A percentile compares a stretch with the other conserved stretches of the same genome.
Evolutionary conservation across 1,284 basidiomycete species (phyloP).

Genomic region (Crepidotus sp.): DNA sequence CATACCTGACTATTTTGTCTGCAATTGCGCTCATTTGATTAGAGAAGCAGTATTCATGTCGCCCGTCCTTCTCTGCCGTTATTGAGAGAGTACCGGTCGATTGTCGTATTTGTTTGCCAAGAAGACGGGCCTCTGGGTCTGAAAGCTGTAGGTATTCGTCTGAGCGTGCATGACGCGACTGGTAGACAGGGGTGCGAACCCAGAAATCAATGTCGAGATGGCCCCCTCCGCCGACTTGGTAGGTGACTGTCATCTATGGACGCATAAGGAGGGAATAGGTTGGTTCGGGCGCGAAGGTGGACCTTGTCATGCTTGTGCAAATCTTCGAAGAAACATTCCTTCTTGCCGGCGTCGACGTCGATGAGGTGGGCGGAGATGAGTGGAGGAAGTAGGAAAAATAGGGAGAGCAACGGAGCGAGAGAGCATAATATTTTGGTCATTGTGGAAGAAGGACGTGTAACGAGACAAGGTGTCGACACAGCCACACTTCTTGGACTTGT

Average conservation of each 20-base stretch:
- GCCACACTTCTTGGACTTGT: slow-evolving; percentile 18
- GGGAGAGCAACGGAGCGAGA: slow-evolving; percentile 30
- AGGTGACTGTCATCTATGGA: slow-evolving; percentile 93
- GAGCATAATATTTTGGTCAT: slow-evolving; percentile 34
- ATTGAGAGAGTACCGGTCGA: slow-evolving; percentile 87
- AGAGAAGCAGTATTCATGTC: slow-evolving; percentile 95
- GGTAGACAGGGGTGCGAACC: slow-evolving; percentile 38
- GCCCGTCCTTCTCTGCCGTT: slow-evolving; percentile 79
- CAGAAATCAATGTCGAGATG: slow-evolving; percentile 96
- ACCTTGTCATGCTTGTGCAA: slow-evolving; percentile 93
- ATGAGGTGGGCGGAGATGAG: slow-evolving; percentile 57
- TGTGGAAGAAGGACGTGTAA: slow-evolving; percentile 17
- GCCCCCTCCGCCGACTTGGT: slow-evolving; percentile 95
- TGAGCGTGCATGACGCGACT: neutral
- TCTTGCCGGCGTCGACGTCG: slow-evolving; percentile 66
- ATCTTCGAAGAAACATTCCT: slow-evolving; percentile 98
- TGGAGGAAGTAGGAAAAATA: slow-evolving; percentile 36
- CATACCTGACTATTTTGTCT: slow-evolving; percentile 87
- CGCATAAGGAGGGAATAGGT: slow-evolving; percentile 2
- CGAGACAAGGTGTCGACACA: neutral
- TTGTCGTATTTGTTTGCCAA: slow-evolving; percentile 78
- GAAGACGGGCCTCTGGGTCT: slow-evolving; percentile 60
- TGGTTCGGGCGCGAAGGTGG: slow-evolving; percentile 3
- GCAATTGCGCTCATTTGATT: slow-evolving; percentile 95
- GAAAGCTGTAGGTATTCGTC: slow-evolving; percentile 52